These are phyloP conservation scores for Purpureocillium lavendulum DNA, from an alignment of 2,329 filamentous ascomycete genomes.

Conservation along the genomic window DNA sequence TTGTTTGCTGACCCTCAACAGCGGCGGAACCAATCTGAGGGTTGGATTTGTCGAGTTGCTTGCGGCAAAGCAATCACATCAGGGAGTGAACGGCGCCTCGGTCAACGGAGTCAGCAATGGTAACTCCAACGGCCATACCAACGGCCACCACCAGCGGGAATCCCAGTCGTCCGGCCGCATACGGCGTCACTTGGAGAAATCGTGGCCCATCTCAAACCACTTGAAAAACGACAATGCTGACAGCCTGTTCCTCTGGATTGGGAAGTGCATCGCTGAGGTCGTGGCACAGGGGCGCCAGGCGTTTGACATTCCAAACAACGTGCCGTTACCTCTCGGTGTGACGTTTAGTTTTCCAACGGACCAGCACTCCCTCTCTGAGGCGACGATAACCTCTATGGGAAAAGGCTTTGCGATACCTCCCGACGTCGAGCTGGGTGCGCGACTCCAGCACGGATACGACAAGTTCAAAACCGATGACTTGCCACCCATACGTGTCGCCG, in stretches of 20 bases:
- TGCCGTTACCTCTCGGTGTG: constrained; percentile 54
- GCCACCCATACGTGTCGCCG: constrained; percentile 61
- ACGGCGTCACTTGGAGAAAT: constrained; percentile 54
- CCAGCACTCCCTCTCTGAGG: constrained; percentile 53
- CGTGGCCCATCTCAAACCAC: constrained; percentile 66
- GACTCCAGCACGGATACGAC: constrained; percentile 51
- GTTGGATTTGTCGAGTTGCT: constrained; percentile 59
- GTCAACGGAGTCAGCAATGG: constrained; percentile 5
- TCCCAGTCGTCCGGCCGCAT: constrained; percentile 29
- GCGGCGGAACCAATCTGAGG: constrained; percentile 60
- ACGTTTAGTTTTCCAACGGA: constrained; percentile 66
- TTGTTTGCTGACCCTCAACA: constrained; percentile 18
- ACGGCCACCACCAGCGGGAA: background rate
- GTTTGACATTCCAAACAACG: constrained; percentile 30
- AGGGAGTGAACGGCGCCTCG: constrained; percentile 4
- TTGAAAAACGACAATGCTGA: constrained; percentile 68
- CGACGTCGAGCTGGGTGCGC: constrained; percentile 50
- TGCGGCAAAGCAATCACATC: constrained; percentile 20
- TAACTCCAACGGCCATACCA: background rate
- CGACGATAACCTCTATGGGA: constrained; percentile 59
- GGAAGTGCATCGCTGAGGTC: constrained; percentile 65
- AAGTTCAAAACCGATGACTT: constrained; percentile 37
- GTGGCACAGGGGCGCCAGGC: constrained; percentile 47
- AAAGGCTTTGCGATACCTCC: constrained; percentile 60
- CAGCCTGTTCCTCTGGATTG: constrained; percentile 75